phyloP scores from a whole-genome alignment of 1,284 basidiomycete genomes.

The Pterula multifida region DNA sequence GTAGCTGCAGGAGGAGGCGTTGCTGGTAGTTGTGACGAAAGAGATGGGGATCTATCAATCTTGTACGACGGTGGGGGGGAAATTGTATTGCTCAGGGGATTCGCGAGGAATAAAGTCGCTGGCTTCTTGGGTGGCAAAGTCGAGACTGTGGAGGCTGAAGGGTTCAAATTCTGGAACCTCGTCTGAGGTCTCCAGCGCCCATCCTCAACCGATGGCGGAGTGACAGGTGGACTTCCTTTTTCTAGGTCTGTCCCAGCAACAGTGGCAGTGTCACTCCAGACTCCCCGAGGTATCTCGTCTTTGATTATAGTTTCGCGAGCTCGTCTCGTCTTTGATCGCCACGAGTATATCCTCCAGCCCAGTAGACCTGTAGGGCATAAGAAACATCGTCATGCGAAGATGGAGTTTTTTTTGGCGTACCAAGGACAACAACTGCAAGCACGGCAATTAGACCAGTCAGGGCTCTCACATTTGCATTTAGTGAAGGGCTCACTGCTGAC shows the following conservation, averaged over 20 bases:
- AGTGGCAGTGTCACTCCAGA: background rate
- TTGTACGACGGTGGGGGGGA: background rate
- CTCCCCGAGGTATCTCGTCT: background rate
- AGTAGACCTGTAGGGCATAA: background rate
- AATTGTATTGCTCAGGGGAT: background rate
- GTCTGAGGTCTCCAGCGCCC: background rate
- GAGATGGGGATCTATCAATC: background rate
- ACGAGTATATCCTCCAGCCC: background rate
- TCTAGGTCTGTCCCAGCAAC: background rate
- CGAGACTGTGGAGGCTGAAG: background rate
- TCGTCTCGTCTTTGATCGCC: background rate
- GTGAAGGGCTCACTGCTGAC: slow-evolving; percentile 5
- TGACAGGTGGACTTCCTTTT: background rate
- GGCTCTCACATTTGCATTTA: slow-evolving; percentile 12
- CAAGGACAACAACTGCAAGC: slow-evolving; percentile 8
- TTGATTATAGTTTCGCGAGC: background rate
- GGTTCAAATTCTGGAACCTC: background rate
- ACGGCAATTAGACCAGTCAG: slow-evolving; percentile 20
- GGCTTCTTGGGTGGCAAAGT: background rate
- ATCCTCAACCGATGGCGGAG: background rate
- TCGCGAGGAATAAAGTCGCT: background rate
- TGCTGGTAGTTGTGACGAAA: background rate
- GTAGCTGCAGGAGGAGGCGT: background rate
- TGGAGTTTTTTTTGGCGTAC: background rate
- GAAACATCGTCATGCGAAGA: background rate